Base-by-base conservation (phyloP, 1,284 basidiomycete species). In the Sporisorium reilianum region DNA sequence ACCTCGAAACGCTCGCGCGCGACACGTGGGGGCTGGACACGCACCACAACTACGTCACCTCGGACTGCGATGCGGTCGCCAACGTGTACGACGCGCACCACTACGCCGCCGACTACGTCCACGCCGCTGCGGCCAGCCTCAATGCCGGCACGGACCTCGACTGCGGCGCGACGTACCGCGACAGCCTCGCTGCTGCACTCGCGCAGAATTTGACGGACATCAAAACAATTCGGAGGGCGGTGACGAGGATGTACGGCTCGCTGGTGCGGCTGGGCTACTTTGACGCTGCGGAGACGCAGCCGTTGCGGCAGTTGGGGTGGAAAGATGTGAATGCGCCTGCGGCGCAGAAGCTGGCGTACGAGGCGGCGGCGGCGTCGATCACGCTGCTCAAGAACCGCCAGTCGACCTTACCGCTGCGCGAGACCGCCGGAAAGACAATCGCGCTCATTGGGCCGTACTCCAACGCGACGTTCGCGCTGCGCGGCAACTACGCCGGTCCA, bases 81-180 rank as follows among this genome's bases (percentile, higher is more conserved):
- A 67, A 67, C 22, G 64, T 67, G 7, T 67, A 57, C 44, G 64
- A 67, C 11, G 64, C 58, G 3, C 64, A 67, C 23, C 54, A 56
- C 44, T 62, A 67, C 12, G 53, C 64, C 1, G 18, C 41, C 10
- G 52, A 46, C 55, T 67, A 67, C 36, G 48, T 67, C 14, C 32
- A 55, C 20, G 64, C 64, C 3, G 58, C 64, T 0, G 58, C 64
- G 9, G 59, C 62, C 42, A 51, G 45, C 18, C 62, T 67, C 8
- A 67, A 67, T 16, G 58, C 64, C 18, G 64, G 64, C 1, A 62
- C 58, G 20, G 64, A 62, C 30, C 42, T 67, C 5, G 44, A 67
- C 49, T 67, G 64, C 59, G 64, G 64, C n/a, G 64, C 58, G 8
- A 67, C 64, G n/a, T 67, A 67, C 16, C 23, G 14, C 5, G 64